Conservation (phyloP, 148 eudicot species). For the Persicaria tinctoria region DNA sequence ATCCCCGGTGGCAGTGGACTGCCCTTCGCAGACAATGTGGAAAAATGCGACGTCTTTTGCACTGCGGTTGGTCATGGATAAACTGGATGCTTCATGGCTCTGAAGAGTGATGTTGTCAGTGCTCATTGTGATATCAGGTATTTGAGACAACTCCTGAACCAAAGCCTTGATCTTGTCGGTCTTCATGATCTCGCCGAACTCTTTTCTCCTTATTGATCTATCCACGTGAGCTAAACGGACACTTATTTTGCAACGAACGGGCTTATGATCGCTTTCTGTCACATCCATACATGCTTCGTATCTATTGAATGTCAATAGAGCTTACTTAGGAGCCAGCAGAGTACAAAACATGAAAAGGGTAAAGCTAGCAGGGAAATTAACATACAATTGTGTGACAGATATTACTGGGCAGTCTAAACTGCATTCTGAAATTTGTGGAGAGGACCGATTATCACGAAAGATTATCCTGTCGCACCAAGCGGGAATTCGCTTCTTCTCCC, state of each 20-base stretch:
- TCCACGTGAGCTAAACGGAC: constrained; percentile 74
- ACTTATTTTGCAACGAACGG: constrained; percentile 81
- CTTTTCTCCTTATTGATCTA: constrained; percentile 85
- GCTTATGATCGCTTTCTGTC: constrained; percentile 92
- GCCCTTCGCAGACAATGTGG: constrained; percentile 65
- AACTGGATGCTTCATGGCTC: constrained; percentile 49
- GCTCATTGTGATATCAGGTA: constrained; percentile 60
- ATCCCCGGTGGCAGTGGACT: constrained; percentile 36
- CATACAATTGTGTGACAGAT: constrained; percentile 62
- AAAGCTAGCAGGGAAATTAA: constrained; percentile 8
- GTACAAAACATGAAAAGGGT: not conserved
- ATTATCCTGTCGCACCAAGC: constrained; percentile 98
- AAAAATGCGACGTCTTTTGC: constrained; percentile 41
- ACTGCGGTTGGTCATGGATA: constrained; percentile 57
- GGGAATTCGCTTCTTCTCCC: constrained; percentile 97
- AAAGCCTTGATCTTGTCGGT: constrained; percentile 38
- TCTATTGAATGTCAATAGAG: constrained; percentile 22
- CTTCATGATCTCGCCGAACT: constrained; percentile 57
- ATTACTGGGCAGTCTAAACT: constrained; percentile 79
- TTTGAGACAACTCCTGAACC: constrained; percentile 40
- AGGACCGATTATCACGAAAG: constrained; percentile 64
- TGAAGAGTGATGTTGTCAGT: constrained; percentile 50
- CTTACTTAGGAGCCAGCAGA: not conserved
- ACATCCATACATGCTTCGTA: constrained; percentile 98
- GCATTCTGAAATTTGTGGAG: constrained; percentile 46